Evolutionary conservation across 2,329 filamentous ascomycete genomes (phyloP), one percentile per base, ranked within the genome.

Genomic region (Penicillium glabrum): DNA sequence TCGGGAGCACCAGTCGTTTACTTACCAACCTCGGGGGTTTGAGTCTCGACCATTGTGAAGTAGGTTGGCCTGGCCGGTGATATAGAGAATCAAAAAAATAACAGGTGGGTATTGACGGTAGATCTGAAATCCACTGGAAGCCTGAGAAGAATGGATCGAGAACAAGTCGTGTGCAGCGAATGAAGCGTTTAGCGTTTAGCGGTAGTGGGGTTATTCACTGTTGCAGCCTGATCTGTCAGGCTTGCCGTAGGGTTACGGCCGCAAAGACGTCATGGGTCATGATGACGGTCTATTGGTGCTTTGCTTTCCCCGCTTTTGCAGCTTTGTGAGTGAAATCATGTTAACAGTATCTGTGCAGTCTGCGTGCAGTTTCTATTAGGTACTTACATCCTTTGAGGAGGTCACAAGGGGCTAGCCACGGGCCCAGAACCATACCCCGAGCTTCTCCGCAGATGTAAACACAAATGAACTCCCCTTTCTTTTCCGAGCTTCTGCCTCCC

Each of bases 11-110:
- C 56, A 67, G 60, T 54, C 59, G 59, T 59, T 61, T 61, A 76
- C 73, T 65, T 74, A 76, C 73, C 73, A 73, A 75, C 71, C 72
- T 75, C 73, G 68, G 71, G 65, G 49, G 69, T 65, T 66, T 73
- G 67, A 26, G 61, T 65, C 56, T 76, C 74, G 55, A 73, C 72
- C 74, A 76, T 76, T 70, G 68, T 74, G 70, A 58, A 65, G 49
- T 51, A 56, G 52, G 61, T 60, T 53, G 57, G 51, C 62, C 70
- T 72, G 70, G 61, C 63, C 31, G 58, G 47, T 55, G 56, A 53
- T 56, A 57, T 55, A 59, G 66, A 60, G 57, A 60, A 54, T 54
- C 41, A 57, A 52, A 48, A 52, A 43, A 45, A 59, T 5, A 57
- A 46, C 53, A 62, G 56, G 57, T 58, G 56, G 52, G 49, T 62